A percentile compares a stretch with the other conserved stretches of the same genome.
Evolutionary conservation across 208 protist species (phyloP).

Genomic region (Trypanosomatidae sp.): DNA sequence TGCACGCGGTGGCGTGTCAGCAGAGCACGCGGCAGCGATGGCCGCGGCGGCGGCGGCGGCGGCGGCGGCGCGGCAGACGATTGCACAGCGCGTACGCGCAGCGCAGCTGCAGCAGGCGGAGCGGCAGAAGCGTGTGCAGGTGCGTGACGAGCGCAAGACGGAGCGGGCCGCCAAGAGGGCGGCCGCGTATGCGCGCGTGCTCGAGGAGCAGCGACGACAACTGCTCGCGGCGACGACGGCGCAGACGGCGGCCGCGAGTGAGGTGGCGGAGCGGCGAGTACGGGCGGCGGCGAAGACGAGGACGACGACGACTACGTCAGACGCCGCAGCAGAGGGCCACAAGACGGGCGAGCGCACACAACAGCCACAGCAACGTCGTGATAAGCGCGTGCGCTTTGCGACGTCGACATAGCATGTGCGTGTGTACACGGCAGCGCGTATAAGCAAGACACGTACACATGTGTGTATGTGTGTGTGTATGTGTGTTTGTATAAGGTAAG

Average conservation of each 20-base stretch:
- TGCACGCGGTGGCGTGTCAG: constrained; percentile 16
- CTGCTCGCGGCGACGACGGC: constrained; percentile 35
- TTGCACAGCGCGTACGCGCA: constrained; percentile 31
- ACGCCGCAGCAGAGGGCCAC: too few relatives aligned
- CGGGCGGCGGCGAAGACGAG: too few relatives aligned
- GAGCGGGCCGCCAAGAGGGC: constrained; percentile 23
- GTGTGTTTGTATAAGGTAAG: too few relatives aligned
- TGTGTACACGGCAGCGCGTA: too few relatives aligned
- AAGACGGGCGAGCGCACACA: too few relatives aligned
- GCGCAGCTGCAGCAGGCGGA: constrained; percentile 40
- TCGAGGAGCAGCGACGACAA: constrained; percentile 72
- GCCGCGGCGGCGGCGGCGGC: constrained; percentile 39
- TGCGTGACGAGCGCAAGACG: constrained; percentile 20
- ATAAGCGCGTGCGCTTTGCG: too few relatives aligned
- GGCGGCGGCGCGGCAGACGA: constrained; percentile 21
- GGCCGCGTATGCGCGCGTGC: constrained; percentile 48
- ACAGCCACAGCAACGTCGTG: too few relatives aligned
- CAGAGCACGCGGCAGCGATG: constrained; percentile 37
- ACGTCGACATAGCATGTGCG: too few relatives aligned
- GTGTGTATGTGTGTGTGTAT: too few relatives aligned
- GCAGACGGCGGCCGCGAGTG: constrained; percentile 6
- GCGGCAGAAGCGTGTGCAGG: constrained; percentile 28
- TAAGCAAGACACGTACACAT: too few relatives aligned
- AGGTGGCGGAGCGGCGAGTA: too few relatives aligned
- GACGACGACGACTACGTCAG: too few relatives aligned